These are phyloP conservation scores for Alopecurus myosuroides DNA, from an alignment of 176 grass and related monocot genomes.

Conservation along the genomic window DNA sequence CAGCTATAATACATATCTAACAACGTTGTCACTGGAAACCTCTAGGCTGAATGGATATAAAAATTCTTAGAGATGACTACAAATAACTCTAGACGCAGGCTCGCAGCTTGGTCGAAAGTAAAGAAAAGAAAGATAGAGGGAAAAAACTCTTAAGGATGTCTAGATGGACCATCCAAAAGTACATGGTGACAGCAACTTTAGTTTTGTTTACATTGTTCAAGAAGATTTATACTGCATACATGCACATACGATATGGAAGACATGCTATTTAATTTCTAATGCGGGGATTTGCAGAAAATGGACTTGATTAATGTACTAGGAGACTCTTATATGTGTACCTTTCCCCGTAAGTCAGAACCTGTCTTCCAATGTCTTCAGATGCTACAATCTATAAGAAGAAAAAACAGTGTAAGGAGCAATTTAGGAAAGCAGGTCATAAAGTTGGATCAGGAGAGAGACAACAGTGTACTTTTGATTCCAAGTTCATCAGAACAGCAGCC, in stretches of 20 bases:
- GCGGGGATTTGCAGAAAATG: background rate
- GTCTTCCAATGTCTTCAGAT: conserved; percentile 86
- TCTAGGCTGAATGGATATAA: background rate
- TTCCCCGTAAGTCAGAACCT: conserved; percentile 86
- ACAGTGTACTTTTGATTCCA: conserved; percentile 76
- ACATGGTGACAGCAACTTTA: background rate
- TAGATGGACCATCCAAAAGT: background rate
- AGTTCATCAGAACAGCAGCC: conserved; percentile 78
- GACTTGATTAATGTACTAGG: background rate
- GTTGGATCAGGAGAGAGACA: conserved; percentile 4
- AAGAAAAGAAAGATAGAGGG: background rate
- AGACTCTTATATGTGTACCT: conserved; percentile 28
- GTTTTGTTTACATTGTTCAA: background rate
- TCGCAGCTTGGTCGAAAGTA: background rate
- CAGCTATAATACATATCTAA: background rate
- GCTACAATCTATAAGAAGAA: conserved; percentile 42
- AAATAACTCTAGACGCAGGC: background rate
- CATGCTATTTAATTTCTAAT: background rate
- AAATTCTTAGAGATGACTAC: background rate
- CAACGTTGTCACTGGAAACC: background rate
- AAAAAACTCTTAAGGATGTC: background rate
- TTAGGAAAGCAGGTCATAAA: conserved; percentile 7
- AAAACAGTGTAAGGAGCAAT: conserved; percentile 1
- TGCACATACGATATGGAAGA: background rate
- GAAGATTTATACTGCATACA: background rate